Percentiles rank a stretch among this genome's conserved stretches.
Conservation (phyloP, 2,329 filamentous ascomycete genomes). For the Furcasterigmium sp. region DNA sequence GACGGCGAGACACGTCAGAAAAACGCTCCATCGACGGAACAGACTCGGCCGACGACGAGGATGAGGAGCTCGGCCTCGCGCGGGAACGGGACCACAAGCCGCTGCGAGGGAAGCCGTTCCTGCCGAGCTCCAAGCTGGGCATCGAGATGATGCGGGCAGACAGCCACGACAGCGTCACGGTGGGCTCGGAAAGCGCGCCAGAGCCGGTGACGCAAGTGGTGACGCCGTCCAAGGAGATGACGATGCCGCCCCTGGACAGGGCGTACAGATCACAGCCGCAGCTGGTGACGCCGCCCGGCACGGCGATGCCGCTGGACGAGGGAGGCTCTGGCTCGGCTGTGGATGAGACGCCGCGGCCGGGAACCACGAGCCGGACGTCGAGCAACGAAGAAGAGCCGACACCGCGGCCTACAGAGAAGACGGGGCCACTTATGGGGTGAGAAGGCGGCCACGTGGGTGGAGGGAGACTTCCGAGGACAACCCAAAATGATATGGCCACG, state of each 20-base stretch:
- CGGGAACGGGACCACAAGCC: conserved; percentile 27
- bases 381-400: conserved; percentile 31
- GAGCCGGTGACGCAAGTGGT: conserved; percentile 49
- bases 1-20: conserved; percentile 71
- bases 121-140: conserved; percentile 81
- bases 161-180: conserved; percentile 74
- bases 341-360: conserved; percentile 40
- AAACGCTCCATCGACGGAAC: conserved; percentile 66
- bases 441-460: background rate
- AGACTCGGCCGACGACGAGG: conserved; percentile 91
- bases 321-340: conserved; percentile 15
- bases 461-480: background rate
- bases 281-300: conserved; percentile 21
- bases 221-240: conserved; percentile 40
- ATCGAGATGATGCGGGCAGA: conserved; percentile 98
- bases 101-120: conserved; percentile 47
- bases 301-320: conserved; percentile 13
- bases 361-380: conserved; percentile 12
- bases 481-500: background rate
- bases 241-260: conserved; percentile 21
- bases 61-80: conserved; percentile 71
- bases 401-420: conserved; percentile 25
- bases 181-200: conserved; percentile 43
- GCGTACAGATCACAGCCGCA: conserved; percentile 14
- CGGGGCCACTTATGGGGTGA: conserved; percentile 5